Percentiles rank a stretch among this genome's conserved stretches.
Conservation (phyloP, 176 grass and related monocot genomes). For the Carex littledalei region DNA sequence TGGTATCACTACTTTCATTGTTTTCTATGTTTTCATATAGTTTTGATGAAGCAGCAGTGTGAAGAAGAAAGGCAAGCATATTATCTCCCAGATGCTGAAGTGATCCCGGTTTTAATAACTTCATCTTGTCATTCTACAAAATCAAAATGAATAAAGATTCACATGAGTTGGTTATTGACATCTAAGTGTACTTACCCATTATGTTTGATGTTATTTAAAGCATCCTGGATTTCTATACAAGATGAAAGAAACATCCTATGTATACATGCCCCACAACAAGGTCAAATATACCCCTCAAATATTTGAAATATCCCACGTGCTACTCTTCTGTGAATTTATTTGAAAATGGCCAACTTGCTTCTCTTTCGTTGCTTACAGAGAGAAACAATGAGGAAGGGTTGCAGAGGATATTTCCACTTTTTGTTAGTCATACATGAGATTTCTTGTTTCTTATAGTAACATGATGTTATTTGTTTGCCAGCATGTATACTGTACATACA, state of each 20-base stretch:
- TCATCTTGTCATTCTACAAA: constrained; percentile 94
- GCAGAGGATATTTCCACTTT: neutral
- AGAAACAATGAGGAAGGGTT: neutral
- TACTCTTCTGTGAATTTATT: neutral
- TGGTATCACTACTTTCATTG: constrained; percentile 37
- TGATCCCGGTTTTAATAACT: constrained; percentile 82
- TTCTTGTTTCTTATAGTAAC: neutral
- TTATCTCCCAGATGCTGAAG: constrained; percentile 98
- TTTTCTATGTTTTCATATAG: constrained; percentile 47
- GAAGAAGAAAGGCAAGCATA: constrained; percentile 87
- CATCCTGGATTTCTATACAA: neutral
- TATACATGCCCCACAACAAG: neutral
- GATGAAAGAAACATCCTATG: neutral
- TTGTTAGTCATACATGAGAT: neutral
- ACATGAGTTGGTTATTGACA: neutral
- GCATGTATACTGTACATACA: neutral
- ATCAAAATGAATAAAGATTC: constrained; percentile 22
- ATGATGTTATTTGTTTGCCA: neutral
- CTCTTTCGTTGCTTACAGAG: neutral
- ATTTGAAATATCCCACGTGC: neutral
- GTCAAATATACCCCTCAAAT: neutral
- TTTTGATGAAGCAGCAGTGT: constrained; percentile 58
- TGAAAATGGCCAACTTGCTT: neutral
- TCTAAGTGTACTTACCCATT: neutral
- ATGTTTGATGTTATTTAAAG: neutral